These are phyloP conservation scores for Parastagonospora avenae DNA, from an alignment of 2,329 filamentous ascomycete genomes.

Conservation along the genomic window DNA sequence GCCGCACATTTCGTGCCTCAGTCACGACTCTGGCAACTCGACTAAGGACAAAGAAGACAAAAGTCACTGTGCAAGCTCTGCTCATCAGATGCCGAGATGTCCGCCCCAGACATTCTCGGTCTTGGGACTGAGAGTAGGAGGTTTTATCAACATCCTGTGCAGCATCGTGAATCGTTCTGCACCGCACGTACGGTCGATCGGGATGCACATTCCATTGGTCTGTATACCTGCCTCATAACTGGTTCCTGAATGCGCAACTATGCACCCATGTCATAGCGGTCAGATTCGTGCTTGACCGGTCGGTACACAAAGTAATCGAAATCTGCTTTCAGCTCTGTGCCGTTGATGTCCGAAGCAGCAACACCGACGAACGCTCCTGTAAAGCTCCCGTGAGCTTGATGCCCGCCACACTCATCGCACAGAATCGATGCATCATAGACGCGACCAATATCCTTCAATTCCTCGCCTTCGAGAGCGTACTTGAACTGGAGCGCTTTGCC, in stretches of 20 bases:
- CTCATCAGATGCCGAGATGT: background rate
- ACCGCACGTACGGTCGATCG: too few species aligned
- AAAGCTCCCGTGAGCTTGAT: conserved; percentile 66
- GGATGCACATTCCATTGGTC: too few species aligned
- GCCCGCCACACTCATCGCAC: conserved; percentile 67
- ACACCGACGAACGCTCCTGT: conserved; percentile 58
- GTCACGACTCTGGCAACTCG: background rate
- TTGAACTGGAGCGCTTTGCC: conserved; percentile 61
- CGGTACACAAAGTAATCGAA: conserved; percentile 43
- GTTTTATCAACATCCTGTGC: too few species aligned
- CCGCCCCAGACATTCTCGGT: background rate
- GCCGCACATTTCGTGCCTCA: background rate
- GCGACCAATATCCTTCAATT: conserved; percentile 57
- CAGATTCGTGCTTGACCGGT: conserved; percentile 35
- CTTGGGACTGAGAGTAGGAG: background rate
- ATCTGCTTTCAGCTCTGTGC: conserved; percentile 27
- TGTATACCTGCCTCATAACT: too few species aligned
- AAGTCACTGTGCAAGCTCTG: background rate
- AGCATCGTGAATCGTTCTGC: too few species aligned
- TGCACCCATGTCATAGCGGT: conserved; percentile 34
- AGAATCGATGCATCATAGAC: conserved; percentile 64
- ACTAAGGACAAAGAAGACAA: background rate
- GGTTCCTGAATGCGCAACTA: background rate
- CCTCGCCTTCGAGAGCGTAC: conserved; percentile 57
- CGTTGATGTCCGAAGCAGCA: conserved; percentile 42